Conservation (phyloP, 1,284 basidiomycete species). For the Xerocomus nothofagi region DNA sequence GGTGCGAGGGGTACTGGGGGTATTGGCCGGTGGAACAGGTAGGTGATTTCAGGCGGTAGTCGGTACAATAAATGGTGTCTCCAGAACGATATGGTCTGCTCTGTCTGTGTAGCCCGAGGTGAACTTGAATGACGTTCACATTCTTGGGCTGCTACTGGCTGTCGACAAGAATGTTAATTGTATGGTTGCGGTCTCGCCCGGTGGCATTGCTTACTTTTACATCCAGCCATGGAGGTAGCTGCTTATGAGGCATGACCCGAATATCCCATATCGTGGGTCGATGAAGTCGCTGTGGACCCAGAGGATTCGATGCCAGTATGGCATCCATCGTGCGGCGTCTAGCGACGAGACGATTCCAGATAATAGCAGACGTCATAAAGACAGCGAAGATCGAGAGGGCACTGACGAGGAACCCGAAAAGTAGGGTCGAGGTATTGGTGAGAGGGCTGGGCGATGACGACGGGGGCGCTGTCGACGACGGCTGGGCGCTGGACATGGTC, state of each 20-base stretch:
- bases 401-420: conserved; percentile 35
- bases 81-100: conserved; percentile 22
- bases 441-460: background rate
- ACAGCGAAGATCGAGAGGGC: conserved; percentile 32
- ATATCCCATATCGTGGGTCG: conserved; percentile 29
- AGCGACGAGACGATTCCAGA: conserved; percentile 35
- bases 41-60: conserved; percentile 29
- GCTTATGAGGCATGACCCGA: conserved; percentile 9
- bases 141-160: conserved; percentile 30
- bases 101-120: background rate
- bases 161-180: conserved; percentile 1
- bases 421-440: conserved; percentile 25
- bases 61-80: conserved; percentile 12
- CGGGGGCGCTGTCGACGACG: background rate
- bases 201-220: conserved; percentile 20
- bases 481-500: conserved; percentile 27
- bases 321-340: conserved; percentile 31
- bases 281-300: background rate
- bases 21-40: conserved; percentile 29
- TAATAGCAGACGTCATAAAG: conserved; percentile 32
- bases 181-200: background rate
- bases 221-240: conserved; percentile 16
- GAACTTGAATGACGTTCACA: background rate
- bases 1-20: conserved; percentile 1
- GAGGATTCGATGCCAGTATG: conserved; percentile 6